Conservation (phyloP, 345 rosid species). For the Citrus hindsii region DNA sequence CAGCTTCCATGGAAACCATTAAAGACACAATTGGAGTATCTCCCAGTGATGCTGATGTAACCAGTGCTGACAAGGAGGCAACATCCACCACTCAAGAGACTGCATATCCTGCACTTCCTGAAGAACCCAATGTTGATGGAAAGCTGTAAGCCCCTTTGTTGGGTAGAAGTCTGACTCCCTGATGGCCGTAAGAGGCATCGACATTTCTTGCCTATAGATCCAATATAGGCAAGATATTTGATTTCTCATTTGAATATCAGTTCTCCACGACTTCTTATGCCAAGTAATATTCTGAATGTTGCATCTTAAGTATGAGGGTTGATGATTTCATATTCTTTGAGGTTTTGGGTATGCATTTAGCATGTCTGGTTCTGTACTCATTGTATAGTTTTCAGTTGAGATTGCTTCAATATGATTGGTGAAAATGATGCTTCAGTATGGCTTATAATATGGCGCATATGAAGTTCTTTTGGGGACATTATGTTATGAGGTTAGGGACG, state of each 20-base stretch:
- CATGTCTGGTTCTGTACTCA: too few species aligned
- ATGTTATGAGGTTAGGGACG: too few species aligned
- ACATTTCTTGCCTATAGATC: slow-evolving; percentile 71
- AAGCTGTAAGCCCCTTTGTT: slow-evolving; percentile 43
- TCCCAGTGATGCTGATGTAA: slow-evolving; percentile 17
- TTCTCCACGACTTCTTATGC: not conserved
- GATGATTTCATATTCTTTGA: not conserved
- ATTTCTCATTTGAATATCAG: not conserved
- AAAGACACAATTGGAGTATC: slow-evolving; percentile 29
- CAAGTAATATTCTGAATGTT: not conserved
- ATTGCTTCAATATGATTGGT: not conserved
- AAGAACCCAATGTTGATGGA: slow-evolving; percentile 82
- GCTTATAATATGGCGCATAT: not conserved
- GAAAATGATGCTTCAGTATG: not conserved
- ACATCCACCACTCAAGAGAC: slow-evolving; percentile 33
- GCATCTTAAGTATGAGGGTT: not conserved
- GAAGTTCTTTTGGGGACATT: too few species aligned
- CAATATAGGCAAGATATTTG: slow-evolving; percentile 50
- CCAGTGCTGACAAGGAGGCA: slow-evolving; percentile 29
- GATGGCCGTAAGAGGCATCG: slow-evolving; percentile 88
- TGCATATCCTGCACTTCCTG: slow-evolving; percentile 70
- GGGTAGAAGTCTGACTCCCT: slow-evolving; percentile 92
- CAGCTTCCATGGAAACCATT: slow-evolving; percentile 55
- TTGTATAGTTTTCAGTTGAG: not conserved
- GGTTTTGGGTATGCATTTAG: not conserved